Evolutionary conservation across 768 basidiomycete genomes (phyloP).

Genomic region (Serendipita sp.): DNA sequence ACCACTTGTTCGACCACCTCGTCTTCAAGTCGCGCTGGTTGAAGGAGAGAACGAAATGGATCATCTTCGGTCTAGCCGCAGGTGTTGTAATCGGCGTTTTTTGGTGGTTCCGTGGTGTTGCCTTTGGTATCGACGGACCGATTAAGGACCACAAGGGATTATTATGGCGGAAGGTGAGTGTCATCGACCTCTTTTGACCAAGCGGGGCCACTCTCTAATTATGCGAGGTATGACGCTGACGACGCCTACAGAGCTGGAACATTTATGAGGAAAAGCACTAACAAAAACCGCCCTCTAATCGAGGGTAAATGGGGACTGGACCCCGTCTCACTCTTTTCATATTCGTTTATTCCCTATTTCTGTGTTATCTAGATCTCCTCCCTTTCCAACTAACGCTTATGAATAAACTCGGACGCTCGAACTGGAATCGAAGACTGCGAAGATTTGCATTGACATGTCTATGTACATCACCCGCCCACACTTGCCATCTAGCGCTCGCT

Average conservation of each 20-base stretch:
- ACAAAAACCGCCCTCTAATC: too few relatives aligned
- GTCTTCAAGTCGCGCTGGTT: conserved; percentile 64
- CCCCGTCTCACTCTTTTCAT: background rate
- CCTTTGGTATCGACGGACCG: conserved; percentile 87
- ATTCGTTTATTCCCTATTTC: background rate
- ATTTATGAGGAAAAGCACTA: conserved; percentile 14
- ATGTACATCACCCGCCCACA: too few relatives aligned
- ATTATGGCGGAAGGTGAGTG: conserved; percentile 51
- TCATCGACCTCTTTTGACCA: background rate
- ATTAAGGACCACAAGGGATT: conserved; percentile 66
- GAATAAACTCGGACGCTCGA: too few relatives aligned
- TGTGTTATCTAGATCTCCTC: background rate
- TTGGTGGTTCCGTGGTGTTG: conserved; percentile 88
- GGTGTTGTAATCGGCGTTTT: conserved; percentile 56
- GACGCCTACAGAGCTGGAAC: conserved; percentile 16
- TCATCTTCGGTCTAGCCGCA: conserved; percentile 51
- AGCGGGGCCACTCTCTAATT: background rate
- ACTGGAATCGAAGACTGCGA: too few relatives aligned
- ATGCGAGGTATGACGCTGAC: too few relatives aligned
- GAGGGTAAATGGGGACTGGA: background rate
- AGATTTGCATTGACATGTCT: too few relatives aligned
- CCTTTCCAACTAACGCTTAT: too few relatives aligned
- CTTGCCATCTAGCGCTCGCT: too few relatives aligned
- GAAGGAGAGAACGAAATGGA: conserved; percentile 46
- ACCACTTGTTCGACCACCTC: conserved; percentile 84